Evolutionary conservation across 2,329 filamentous ascomycete genomes (phyloP).

Genomic region (Colletotrichum tabaci): DNA sequence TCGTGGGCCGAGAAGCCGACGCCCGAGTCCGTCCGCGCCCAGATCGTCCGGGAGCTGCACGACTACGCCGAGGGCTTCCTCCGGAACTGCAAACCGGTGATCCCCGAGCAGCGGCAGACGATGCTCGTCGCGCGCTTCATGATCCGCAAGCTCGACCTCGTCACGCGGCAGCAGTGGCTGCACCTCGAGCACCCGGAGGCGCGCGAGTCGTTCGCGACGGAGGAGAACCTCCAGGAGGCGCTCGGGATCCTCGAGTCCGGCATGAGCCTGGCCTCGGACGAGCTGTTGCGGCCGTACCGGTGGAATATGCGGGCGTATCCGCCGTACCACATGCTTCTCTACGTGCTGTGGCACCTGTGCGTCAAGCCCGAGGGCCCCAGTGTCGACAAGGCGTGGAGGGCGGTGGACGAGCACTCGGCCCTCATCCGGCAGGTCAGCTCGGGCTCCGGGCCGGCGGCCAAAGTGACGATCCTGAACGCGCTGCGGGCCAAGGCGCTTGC

Average conservation of each 20-base stretch:
- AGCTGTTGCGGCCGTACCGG: constrained; percentile 54
- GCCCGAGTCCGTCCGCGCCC: constrained; percentile 53
- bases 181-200: constrained; percentile 43
- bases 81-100: constrained; percentile 65
- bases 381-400: constrained; percentile 53
- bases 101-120: constrained; percentile 59
- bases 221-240: constrained; percentile 53
- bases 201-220: constrained; percentile 46
- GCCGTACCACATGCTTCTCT: constrained; percentile 60
- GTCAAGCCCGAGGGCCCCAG: constrained; percentile 52
- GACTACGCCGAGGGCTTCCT: constrained; percentile 63
- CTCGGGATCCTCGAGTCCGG: constrained; percentile 52
- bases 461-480: constrained; percentile 51
- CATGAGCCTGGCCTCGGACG: constrained; percentile 50
- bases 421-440: constrained; percentile 33
- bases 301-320: constrained; percentile 58
- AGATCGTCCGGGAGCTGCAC: constrained; percentile 60
- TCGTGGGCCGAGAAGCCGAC: constrained; percentile 35
- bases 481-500: constrained; percentile 50
- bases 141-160: constrained; percentile 53
- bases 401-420: constrained; percentile 39
- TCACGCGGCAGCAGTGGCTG: constrained; percentile 49
- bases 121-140: constrained; percentile 49
- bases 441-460: constrained; percentile 44
- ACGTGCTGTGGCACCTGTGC: constrained; percentile 60